Evolutionary conservation across 176 grass and related monocot species (phyloP), one percentile per base, ranked within the genome.

Genomic region (Puccinellia tenuiflora): DNA sequence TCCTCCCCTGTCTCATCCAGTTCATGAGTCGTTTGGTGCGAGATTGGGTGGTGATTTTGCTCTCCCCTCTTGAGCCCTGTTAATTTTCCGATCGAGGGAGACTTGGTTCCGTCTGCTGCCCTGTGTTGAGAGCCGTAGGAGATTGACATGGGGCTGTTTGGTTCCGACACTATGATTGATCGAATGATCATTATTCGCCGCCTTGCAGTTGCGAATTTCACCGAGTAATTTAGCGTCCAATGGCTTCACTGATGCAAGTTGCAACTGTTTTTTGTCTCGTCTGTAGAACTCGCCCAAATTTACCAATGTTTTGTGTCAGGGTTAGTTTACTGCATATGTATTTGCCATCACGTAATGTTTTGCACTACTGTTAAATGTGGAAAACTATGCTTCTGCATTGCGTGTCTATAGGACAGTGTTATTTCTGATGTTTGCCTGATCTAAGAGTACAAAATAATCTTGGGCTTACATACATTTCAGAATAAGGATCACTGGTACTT

Each of bases 1-100:
- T 22, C 14, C 34, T 60, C 25, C n/a, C 47, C 31, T 59, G 38
- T 52, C 5, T 73, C 20, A 31, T n/a, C 82, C 43, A 33, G 57
- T 67, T 88, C 78, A n/a, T 52, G 72, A 12, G 34, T 14, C 15
- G 77, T 59, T 81, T 53, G 52, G 57, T 82, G 22, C 8, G 73
- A 15, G 45, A 71, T 68, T 38, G 38, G 46, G 28, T 45, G 43
- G 45, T 31, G 42, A 11, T 16, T 84, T 76, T 78, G 76, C 71
- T 79, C 45, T 57, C 60, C 45, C 39, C 60, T 35, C 1, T 65
- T 61, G 66, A n/a, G 35, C 37, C 34, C 37, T 40, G 40, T 29
- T 16, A 47, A 47, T 10, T 46, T 29, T 73, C 10, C 9, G 14
- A 4, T 18, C 20, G 20, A 4, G 46, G n/a, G 26, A 16, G 68